Conservation (phyloP, 1,139 yeast species). For the Yamadazyma sp. region DNA sequence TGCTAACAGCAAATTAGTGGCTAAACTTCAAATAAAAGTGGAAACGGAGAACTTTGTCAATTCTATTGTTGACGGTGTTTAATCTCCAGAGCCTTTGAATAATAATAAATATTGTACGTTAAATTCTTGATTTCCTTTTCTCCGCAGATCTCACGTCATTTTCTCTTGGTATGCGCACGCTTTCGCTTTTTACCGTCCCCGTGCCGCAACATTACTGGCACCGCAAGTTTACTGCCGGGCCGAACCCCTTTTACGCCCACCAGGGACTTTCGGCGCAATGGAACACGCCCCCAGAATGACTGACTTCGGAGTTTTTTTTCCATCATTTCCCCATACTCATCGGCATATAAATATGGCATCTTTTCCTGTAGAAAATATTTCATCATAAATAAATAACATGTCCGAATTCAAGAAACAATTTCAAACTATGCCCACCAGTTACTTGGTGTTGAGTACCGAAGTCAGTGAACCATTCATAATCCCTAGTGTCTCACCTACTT, state of each 20-base stretch:
- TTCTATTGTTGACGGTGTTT: conserved; percentile 44
- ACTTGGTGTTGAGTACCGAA: conserved; percentile 57
- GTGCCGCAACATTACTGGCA: not conserved
- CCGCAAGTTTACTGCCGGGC: too few species aligned
- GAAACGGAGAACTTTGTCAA: conserved; percentile 53
- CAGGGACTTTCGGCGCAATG: not conserved
- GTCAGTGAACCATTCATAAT: conserved; percentile 62
- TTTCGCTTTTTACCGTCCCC: not conserved
- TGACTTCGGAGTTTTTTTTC: conserved; percentile 9
- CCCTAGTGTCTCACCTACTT: conserved; percentile 61
- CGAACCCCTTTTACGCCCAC: too few species aligned
- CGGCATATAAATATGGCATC: conserved; percentile 6
- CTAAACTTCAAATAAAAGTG: conserved; percentile 72
- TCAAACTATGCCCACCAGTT: conserved; percentile 20
- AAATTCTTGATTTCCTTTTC: not conserved
- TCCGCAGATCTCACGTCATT: not conserved
- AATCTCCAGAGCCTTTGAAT: too few species aligned
- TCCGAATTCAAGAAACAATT: conserved; percentile 15
- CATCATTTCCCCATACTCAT: conserved; percentile 9
- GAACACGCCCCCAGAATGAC: conserved; percentile 1
- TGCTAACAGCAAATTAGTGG: conserved; percentile 68
- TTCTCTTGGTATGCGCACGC: not conserved
- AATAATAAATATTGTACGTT: not conserved
- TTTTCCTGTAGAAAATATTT: not conserved
- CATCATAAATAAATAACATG: conserved; percentile 9